A percentile compares a stretch with the other conserved stretches of the same genome.
These are phyloP conservation scores for Striga hermonthica DNA, from an alignment of 305 asterid genomes.

Conservation along the genomic window DNA sequence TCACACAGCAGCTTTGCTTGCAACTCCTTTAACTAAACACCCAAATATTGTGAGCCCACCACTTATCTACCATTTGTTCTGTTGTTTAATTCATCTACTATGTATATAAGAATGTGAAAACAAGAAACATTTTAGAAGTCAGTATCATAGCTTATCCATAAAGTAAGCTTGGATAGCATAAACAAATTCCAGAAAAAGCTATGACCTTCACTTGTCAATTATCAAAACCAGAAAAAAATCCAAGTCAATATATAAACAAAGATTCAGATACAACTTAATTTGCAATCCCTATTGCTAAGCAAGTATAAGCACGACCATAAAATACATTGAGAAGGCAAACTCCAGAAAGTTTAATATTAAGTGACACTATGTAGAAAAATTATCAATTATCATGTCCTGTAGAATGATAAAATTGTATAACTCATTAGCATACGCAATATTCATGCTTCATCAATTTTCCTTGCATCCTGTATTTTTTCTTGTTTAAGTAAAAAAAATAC, in stretches of 20 bases:
- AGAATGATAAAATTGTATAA: conserved; percentile 10
- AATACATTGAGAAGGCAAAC: conserved; percentile 15
- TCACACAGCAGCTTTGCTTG: conserved; percentile 89
- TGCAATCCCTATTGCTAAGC: neutral
- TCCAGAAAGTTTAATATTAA: conserved; percentile 1
- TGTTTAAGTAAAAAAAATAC: neutral
- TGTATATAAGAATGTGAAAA: no score
- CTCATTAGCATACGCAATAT: conserved; percentile 4
- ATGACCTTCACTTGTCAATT: no score
- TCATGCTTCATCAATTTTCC: neutral
- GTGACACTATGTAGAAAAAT: neutral
- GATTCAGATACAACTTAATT: no score
- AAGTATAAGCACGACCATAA: neutral
- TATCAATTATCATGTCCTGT: neutral
- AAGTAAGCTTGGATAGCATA: no score
- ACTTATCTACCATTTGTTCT: neutral
- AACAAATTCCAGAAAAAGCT: no score
- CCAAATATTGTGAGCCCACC: conserved; percentile 70
- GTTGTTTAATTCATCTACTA: no score
- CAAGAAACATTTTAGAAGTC: no score
- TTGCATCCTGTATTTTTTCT: neutral
- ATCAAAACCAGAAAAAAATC: no score
- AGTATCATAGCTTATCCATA: no score
- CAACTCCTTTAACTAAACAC: conserved; percentile 64
- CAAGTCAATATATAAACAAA: no score